These are phyloP conservation scores for Coniferiporia weirii DNA, from an alignment of 1,284 basidiomycete genomes.

Conservation along the genomic window DNA sequence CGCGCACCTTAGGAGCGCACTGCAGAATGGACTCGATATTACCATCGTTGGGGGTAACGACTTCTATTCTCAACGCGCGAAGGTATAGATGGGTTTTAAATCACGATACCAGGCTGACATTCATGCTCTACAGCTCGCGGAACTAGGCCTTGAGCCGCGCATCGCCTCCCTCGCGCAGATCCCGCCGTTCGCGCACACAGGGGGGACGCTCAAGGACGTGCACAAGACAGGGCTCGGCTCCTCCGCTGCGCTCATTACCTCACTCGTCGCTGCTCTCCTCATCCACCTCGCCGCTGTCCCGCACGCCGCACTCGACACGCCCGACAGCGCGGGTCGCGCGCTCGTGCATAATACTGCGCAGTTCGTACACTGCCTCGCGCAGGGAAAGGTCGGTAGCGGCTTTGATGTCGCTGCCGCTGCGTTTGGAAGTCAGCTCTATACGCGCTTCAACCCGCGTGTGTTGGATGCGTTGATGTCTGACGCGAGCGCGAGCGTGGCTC, in stretches of 20 bases:
- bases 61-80: conserved; percentile 91
- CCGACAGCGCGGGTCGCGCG: conserved; percentile 41
- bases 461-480: conserved; percentile 65
- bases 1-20: conserved; percentile 37
- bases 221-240: conserved; percentile 99
- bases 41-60: conserved; percentile 92
- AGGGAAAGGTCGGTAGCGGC: conserved; percentile 96
- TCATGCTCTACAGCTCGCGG: conserved; percentile 46
- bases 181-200: conserved; percentile 71
- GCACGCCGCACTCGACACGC: conserved; percentile 39
- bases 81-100: conserved; percentile 44
- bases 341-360: conserved; percentile 93
- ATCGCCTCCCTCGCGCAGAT: conserved; percentile 59
- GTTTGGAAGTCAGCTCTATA: conserved; percentile 93
- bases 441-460: conserved; percentile 77
- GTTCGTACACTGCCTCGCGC: conserved; percentile 92
- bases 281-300: conserved; percentile 70
- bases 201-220: conserved; percentile 67
- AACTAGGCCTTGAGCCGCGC: conserved; percentile 53
- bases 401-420: conserved; percentile 96
- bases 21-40: conserved; percentile 62
- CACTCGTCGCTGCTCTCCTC: conserved; percentile 83
- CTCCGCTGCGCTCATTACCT: conserved; percentile 95
- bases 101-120: neutral
- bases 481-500: conserved; percentile 23